Percentiles rank a stretch among this genome's conserved stretches.
phyloP scores from a whole-genome alignment of 2,329 filamentous ascomycete genomes.

The Beauveria scarabaeidicola region DNA sequence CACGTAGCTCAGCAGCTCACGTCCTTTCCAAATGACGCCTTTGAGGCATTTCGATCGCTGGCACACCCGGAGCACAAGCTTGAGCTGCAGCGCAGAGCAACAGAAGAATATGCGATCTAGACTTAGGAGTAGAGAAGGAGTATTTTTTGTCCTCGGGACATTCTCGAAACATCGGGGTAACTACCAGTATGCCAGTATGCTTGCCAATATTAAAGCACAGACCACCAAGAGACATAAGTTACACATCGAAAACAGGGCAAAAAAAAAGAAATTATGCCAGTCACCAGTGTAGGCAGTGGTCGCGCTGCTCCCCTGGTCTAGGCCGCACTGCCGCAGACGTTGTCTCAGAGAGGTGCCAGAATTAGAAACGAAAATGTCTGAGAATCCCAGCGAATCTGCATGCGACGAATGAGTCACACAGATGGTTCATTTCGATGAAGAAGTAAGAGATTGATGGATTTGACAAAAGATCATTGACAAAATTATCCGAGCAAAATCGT shows the following conservation, averaged over 20 bases:
- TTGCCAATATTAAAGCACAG: neutral
- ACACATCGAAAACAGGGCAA: neutral
- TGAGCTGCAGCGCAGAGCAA: neutral
- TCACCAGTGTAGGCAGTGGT: too few relatives aligned
- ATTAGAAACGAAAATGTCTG: conserved; percentile 3
- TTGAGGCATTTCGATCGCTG: neutral
- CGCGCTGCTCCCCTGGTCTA: neutral
- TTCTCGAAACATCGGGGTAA: too few relatives aligned
- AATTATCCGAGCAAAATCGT: neutral
- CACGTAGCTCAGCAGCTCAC: too few relatives aligned
- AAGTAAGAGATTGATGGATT: neutral
- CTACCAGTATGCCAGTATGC: neutral
- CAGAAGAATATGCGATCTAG: too few relatives aligned
- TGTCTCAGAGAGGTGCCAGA: conserved; percentile 3
- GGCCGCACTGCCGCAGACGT: neutral
- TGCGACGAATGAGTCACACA: neutral
- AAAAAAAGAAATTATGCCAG: neutral
- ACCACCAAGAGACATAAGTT: neutral
- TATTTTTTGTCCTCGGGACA: neutral
- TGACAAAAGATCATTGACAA: too few relatives aligned
- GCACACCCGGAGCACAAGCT: neutral
- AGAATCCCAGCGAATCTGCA: neutral
- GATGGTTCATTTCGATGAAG: neutral
- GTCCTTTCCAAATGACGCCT: neutral
- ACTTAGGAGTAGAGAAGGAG: neutral